Evolutionary conservation across 768 basidiomycete genomes (phyloP), one percentile per base, ranked within the genome.

Genomic region (Mycena rosella): DNA sequence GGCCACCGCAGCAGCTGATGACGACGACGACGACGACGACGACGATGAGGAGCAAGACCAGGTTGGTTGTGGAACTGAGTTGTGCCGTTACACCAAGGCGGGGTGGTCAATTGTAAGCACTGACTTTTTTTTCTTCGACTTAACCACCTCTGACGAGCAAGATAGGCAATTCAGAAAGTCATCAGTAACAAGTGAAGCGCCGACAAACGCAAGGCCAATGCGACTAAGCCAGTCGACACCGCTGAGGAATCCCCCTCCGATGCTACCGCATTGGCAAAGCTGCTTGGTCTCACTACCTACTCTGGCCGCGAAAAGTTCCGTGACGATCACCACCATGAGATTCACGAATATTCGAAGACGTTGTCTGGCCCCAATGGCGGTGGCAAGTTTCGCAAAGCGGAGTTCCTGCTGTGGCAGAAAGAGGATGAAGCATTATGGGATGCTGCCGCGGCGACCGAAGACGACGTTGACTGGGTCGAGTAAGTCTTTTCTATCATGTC

Each of bases 21-120:
- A 11, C 24, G 63, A 65, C 13, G 24, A 27, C 7, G 44, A 42
- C 45, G 63, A 56, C 36, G 10, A 57, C 17, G 56, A 57, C n/a
- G 48, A 65, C 44, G n/a, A 45, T 13, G n/a, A 45, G n/a, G 44
- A 45, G 22, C n/a, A 45, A 45, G 44, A 45, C 17, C n/a, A 45
- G 10, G 44, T 3, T 5, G 22, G 20, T 11, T n/a, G 44, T 2
- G n/a, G 4, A 22, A 13, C 5, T 45, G n/a, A 22, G 6, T 22
- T 45, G 44, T n/a, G 44, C 44, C n/a, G 44, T 22, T 45, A 45
- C 44, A 45, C n/a, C 7, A n/a, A 22, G 44, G 44, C 44, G 18
- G 44, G 44, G 5, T 45, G 44, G 44, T 13, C n/a, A 22, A 7
- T 45, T 17, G 44, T 45, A 22, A 22, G 44, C 22, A 4, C 14